Percentiles rank a stretch among this genome's conserved stretches.
Evolutionary conservation across 176 grass and related monocot genomes (phyloP).

Genomic region (Carex cristatella): DNA sequence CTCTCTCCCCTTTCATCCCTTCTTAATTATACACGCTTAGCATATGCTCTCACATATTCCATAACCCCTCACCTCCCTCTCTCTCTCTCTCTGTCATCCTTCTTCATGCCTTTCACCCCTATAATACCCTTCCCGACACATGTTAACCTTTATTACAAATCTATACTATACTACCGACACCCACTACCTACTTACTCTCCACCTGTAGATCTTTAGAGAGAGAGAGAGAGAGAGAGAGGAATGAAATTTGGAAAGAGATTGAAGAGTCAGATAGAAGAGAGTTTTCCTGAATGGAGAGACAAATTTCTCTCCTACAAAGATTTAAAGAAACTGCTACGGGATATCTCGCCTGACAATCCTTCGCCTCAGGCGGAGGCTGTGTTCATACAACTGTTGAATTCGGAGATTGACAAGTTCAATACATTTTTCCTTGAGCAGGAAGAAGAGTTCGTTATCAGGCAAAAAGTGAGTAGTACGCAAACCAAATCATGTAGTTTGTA

Average conservation of each 20-base stretch:
- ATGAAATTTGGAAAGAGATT: slow-evolving; percentile 97
- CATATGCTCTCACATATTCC: slow-evolving; percentile 92
- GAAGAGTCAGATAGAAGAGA: slow-evolving; percentile 85
- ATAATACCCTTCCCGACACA: slow-evolving; percentile 10
- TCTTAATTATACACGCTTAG: slow-evolving; percentile 32
- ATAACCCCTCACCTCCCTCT: not conserved
- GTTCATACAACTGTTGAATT: slow-evolving; percentile 61
- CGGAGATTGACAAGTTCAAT: slow-evolving; percentile 91
- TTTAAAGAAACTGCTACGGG: slow-evolving; percentile 67
- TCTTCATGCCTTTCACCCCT: slow-evolving; percentile 12
- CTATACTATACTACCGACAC: not conserved
- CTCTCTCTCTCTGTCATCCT: not conserved
- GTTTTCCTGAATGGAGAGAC: slow-evolving; percentile 74
- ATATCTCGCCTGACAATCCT: slow-evolving; percentile 33
- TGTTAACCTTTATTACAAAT: slow-evolving; percentile 15
- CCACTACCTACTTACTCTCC: not conserved
- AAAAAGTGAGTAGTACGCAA: slow-evolving; percentile 22
- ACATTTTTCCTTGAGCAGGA: slow-evolving; percentile 89
- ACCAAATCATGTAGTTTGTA: not conserved
- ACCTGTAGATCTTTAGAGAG: not conserved
- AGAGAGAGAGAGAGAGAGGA: not conserved
- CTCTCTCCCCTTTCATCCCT: not conserved
- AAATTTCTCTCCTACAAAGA: slow-evolving; percentile 87
- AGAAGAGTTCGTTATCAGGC: slow-evolving; percentile 85
- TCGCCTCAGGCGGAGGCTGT: slow-evolving; percentile 35